Evolutionary conservation across 441 rosid genomes (phyloP).

Genomic region (Oxalis stricta): DNA sequence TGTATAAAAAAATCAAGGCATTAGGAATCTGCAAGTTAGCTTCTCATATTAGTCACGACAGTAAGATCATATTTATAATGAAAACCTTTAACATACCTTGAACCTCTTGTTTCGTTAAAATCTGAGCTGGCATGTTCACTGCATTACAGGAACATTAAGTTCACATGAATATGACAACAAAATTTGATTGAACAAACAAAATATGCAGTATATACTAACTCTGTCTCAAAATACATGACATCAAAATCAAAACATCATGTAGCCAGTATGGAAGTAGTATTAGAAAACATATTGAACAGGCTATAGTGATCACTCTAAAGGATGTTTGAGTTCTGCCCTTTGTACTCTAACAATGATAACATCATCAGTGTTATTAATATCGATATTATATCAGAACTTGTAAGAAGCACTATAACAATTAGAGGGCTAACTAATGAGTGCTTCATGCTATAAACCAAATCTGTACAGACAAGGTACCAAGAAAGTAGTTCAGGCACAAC

Average conservation of each 20-base stretch:
- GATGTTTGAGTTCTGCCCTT: not conserved
- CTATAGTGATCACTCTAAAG: not conserved
- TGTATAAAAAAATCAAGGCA: slow-evolving; percentile 9
- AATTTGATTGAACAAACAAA: no score
- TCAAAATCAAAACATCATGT: no score
- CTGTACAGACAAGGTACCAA: no score
- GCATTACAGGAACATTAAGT: slow-evolving; percentile 12
- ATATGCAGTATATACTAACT: no score
- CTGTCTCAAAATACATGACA: no score
- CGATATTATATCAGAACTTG: no score
- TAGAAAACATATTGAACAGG: not conserved
- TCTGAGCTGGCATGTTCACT: slow-evolving; percentile 17
- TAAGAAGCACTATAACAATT: no score
- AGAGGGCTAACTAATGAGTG: no score
- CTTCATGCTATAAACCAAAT: no score
- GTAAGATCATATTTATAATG: not conserved
- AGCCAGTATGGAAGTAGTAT: not conserved
- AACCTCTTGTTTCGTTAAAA: slow-evolving; percentile 11
- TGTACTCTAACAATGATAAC: not conserved
- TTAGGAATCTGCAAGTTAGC: not conserved
- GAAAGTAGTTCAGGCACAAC: no score
- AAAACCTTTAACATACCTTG: slow-evolving; percentile 21
- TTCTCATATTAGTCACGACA: not conserved
- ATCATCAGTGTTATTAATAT: not conserved
- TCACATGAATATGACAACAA: slow-evolving; percentile 2